A percentile compares a stretch with the other conserved stretches of the same genome.
Evolutionary conservation across 768 basidiomycete species (phyloP).

Genomic region (Lepiota venenata): DNA sequence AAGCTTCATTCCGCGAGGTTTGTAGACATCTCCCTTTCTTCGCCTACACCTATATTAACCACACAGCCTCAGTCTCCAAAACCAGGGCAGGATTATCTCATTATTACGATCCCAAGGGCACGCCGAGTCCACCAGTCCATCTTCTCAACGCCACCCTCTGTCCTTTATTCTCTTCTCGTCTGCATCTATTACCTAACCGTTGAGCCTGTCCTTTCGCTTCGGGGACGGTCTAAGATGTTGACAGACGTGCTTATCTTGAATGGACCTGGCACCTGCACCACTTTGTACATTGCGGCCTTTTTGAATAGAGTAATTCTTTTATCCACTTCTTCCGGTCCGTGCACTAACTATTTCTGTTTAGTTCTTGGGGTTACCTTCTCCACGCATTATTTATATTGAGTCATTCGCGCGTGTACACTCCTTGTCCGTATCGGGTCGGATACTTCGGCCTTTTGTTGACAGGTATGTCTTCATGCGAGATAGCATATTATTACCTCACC

Average conservation of each 20-base stretch:
- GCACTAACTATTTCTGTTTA: slow-evolving; percentile 24
- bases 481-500: background rate
- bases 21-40: background rate
- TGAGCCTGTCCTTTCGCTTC: slow-evolving; percentile 29
- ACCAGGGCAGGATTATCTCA: slow-evolving; percentile 29
- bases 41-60: slow-evolving; percentile 1
- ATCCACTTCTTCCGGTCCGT: background rate
- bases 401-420: slow-evolving; percentile 85
- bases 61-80: background rate
- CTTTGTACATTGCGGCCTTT: slow-evolving; percentile 68
- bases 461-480: slow-evolving; percentile 38
- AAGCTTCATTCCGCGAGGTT: slow-evolving; percentile 18
- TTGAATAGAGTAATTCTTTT: slow-evolving; percentile 60
- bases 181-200: slow-evolving; percentile 64
- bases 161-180: slow-evolving; percentile 52
- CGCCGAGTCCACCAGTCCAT: slow-evolving; percentile 82
- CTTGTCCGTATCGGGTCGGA: slow-evolving; percentile 80
- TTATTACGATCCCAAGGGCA: slow-evolving; percentile 81
- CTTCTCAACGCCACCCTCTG: slow-evolving; percentile 64
- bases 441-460: slow-evolving; percentile 82
- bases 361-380: slow-evolving; percentile 73
- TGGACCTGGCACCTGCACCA: slow-evolving; percentile 92
- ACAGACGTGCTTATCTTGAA: slow-evolving; percentile 85
- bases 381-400: slow-evolving; percentile 84
- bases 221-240: slow-evolving; percentile 17